Base-by-base conservation (phyloP, 306 rosid species). In the Ammopiptanthus mongolicus region DNA sequence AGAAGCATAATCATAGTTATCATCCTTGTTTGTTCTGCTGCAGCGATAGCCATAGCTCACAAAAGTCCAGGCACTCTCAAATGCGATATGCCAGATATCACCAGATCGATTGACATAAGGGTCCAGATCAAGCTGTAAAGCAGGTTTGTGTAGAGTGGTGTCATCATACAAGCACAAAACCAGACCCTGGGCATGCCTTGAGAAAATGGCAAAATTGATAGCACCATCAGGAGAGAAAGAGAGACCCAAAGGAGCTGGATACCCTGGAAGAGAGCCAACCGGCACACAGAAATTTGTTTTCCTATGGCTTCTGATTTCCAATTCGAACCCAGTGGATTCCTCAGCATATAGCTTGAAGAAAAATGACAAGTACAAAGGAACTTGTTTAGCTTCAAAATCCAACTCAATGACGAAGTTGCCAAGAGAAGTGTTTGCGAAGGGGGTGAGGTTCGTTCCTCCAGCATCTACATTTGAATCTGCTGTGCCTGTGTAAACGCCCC, bases 101-200 rank as follows among this genome's bases (percentile, higher is more conserved):
- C 98, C 97, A 6, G 97, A 78, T 83, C 90, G 87, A 69, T 95
- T 95, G 28, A 92, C 84, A 76, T 90, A 91, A 47, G 89, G 90
- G 83, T 95, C 98, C 44, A 95, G 86, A 82, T 95, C 97, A 84
- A 95, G 91, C 92, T 90, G 93, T 76, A 91, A 82, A 65, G 87
- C 90, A 69, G 98, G 98, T 78, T 82, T 69, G 66, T 86, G 86
- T 29, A 75, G 76, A 57, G 64, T 59, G 36, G 66, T 67, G 47
- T 81, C 85, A 75, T 84, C 88, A 80, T 88, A 88, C 88, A 90
- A 83, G 83, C 97, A 95, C 81, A 95, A 87, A 72, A 88, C 87
- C 85, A 92, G 85, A 59, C 96, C 64, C 78, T 87, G 87, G 5
- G 96, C 87, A 42, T 71, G 82, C 71, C 96, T 90, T 5, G 97